Conservation (phyloP, 805 yeast species). For the Teunomyces lycoperdinae region DNA sequence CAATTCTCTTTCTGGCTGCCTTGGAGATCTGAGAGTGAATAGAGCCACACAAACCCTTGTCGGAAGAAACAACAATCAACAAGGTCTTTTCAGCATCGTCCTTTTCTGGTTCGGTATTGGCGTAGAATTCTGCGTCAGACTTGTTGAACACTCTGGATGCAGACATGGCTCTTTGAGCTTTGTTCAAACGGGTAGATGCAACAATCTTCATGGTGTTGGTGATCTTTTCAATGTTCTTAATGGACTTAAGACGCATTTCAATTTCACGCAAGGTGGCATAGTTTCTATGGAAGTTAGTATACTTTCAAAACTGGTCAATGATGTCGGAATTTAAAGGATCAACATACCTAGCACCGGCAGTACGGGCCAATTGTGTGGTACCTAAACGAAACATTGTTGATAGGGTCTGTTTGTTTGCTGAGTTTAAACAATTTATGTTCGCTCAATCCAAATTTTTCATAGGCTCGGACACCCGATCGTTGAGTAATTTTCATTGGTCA, state of each 20-base stretch:
- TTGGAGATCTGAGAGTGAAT: constrained; percentile 94
- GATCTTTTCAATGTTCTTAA: constrained; percentile 98
- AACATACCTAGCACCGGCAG: constrained; percentile 51
- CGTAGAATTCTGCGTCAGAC: constrained; percentile 75
- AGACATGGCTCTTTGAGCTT: constrained; percentile 93
- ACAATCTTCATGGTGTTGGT: constrained; percentile 99
- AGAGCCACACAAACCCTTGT: constrained; percentile 98
- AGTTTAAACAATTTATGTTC: constrained; percentile 2
- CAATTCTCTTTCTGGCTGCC: constrained; percentile 69
- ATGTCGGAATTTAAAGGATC: background rate
- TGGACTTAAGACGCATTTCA: constrained; percentile 95
- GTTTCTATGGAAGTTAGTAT: constrained; percentile 54
- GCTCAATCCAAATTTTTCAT: constrained; percentile 4
- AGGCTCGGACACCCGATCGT: constrained; percentile 4
- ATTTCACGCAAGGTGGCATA: constrained; percentile 99
- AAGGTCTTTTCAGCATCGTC: constrained; percentile 62
- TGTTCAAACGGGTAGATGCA: constrained; percentile 93
- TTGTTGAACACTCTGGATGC: constrained; percentile 81
- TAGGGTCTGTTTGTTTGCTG: constrained; percentile 1
- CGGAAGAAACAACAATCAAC: constrained; percentile 87
- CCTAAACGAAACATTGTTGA: constrained; percentile 52
- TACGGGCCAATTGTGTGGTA: constrained; percentile 50
- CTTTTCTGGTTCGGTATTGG: constrained; percentile 74
- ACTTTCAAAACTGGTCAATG: background rate
- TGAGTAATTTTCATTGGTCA: constrained; percentile 3